phyloP scores from a whole-genome alignment of 73 alveolate genomes.

The Symbiodinium natans region DNA sequence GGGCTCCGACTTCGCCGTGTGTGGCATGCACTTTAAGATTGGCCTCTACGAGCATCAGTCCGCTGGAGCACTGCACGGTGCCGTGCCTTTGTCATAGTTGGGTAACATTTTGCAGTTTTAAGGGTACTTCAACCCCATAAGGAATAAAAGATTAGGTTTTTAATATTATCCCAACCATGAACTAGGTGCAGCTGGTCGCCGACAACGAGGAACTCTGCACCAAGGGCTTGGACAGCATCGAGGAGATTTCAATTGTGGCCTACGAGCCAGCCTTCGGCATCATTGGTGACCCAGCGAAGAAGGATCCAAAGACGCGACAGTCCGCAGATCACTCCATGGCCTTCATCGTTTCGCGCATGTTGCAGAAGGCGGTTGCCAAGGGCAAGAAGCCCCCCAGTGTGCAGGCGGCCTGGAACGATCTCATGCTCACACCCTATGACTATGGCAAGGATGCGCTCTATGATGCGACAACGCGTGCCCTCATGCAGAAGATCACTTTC shows the following conservation, averaged over 20 bases:
- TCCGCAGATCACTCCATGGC: slow-evolving; percentile 97
- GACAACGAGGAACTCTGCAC: background rate
- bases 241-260: slow-evolving; percentile 96
- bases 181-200: too few species aligned
- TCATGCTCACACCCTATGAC: slow-evolving; percentile 95
- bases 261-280: slow-evolving; percentile 98
- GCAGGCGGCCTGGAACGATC: background rate
- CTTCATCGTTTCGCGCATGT: slow-evolving; percentile 94
- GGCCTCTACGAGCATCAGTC: slow-evolving; percentile 98
- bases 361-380: slow-evolving; percentile 87
- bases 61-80: slow-evolving; percentile 97
- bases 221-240: slow-evolving; percentile 94
- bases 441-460: slow-evolving; percentile 92
- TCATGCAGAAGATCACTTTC: slow-evolving; percentile 94
- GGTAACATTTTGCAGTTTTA: too few species aligned
- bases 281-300: slow-evolving; percentile 98
- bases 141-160: too few species aligned
- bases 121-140: too few species aligned
- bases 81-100: too few species aligned
- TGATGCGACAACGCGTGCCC: slow-evolving; percentile 68
- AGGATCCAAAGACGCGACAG: slow-evolving; percentile 48
- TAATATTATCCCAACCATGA: too few species aligned
- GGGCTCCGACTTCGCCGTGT: slow-evolving; percentile 95
- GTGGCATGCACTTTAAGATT: slow-evolving; percentile 98
- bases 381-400: background rate